Conservation (phyloP, 768 basidiomycete species). For the Rhodosporidiobolus sp. region DNA sequence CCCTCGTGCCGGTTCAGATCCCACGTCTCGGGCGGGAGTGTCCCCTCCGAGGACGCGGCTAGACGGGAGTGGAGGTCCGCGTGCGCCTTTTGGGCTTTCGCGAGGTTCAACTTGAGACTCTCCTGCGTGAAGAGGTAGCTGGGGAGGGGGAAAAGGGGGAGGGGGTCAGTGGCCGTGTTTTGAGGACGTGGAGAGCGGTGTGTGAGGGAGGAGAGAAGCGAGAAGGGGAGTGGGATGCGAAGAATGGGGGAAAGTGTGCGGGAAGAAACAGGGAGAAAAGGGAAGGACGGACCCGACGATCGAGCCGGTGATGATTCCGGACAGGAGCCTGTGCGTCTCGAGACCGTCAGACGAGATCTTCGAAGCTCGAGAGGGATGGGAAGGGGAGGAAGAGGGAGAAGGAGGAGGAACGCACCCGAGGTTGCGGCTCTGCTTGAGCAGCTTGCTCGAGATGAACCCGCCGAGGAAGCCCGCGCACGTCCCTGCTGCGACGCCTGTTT, state of each 20-base stretch:
- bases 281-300: conserved; percentile 8
- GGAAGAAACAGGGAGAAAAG: neutral
- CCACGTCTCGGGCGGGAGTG: no score
- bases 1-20: no score
- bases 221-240: no score
- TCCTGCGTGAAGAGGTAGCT: conserved; percentile 34
- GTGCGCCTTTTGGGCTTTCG: conserved; percentile 8
- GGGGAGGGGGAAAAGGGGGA: neutral
- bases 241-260: no score
- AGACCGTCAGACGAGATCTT: neutral
- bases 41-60: no score
- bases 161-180: no score
- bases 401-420: conserved; percentile 10
- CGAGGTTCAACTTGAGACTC: conserved; percentile 25
- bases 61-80: neutral
- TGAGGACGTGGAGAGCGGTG: no score
- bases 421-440: conserved; percentile 18
- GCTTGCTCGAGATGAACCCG: conserved; percentile 16
- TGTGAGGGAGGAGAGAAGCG: no score
- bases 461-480: conserved; percentile 31
- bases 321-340: neutral
- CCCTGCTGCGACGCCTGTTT: conserved; percentile 24
- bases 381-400: neutral
- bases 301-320: conserved; percentile 6
- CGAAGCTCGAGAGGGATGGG: no score